These are phyloP conservation scores for Calycina herbarum DNA, from an alignment of 2,329 filamentous ascomycete species.

Conservation along the genomic window DNA sequence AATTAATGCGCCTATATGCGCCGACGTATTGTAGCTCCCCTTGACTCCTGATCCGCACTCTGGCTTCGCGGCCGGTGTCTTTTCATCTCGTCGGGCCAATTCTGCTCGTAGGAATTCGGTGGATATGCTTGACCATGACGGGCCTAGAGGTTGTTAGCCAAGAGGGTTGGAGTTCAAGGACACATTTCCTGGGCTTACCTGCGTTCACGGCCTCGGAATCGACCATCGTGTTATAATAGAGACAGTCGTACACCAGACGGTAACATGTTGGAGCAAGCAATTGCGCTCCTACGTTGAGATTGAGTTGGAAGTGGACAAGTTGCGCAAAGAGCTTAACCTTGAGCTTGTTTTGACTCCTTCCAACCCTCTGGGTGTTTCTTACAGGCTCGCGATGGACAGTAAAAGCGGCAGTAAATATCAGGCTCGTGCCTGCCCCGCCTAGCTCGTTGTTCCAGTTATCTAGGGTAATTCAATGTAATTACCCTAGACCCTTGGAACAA, in stretches of 20 bases:
- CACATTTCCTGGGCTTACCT: conserved; percentile 1
- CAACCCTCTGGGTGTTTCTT: no score
- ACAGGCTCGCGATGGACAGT: no score
- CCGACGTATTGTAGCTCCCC: conserved; percentile 53
- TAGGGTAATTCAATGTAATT: no score
- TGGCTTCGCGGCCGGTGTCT: conserved; percentile 39
- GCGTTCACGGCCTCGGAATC: background rate
- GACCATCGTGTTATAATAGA: conserved; percentile 12
- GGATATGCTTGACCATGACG: conserved; percentile 32
- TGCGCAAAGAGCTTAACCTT: no score
- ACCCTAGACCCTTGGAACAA: no score
- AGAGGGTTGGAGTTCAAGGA: background rate
- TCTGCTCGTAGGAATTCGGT: conserved; percentile 47
- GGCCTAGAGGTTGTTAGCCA: background rate
- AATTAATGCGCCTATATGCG: conserved; percentile 58
- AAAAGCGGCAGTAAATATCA: no score
- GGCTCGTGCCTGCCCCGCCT: no score
- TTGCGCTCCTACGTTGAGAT: background rate
- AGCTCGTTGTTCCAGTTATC: no score
- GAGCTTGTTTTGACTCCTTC: no score
- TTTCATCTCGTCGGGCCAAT: conserved; percentile 48
- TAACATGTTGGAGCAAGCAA: background rate
- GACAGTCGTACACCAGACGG: background rate
- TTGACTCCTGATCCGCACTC: conserved; percentile 51
- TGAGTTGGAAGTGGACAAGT: background rate